Conservation (phyloP, 2,329 filamentous ascomycete species). For the Fusarium fujikuroi region DNA sequence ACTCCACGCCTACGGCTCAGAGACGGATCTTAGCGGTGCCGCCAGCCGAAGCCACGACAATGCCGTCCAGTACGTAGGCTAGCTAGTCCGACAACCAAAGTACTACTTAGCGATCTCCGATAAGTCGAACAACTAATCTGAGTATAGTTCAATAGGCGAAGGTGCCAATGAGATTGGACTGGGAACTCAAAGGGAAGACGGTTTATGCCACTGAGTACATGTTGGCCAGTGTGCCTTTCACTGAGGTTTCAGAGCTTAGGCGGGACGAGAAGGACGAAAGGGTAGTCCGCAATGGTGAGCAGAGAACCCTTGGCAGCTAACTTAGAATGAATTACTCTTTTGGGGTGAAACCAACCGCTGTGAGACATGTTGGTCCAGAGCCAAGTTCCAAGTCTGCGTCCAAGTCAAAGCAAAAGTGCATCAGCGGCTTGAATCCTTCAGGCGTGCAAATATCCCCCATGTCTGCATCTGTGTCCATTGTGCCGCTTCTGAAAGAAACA, state of each 20-base stretch:
- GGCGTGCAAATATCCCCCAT: background rate
- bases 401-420: conserved; percentile 5
- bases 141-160: background rate
- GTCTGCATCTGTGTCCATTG: background rate
- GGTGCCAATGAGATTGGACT: conserved; percentile 1
- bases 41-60: conserved; percentile 11
- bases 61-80: background rate
- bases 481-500: background rate
- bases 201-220: background rate
- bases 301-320: conserved; percentile 1
- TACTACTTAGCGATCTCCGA: background rate
- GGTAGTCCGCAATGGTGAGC: background rate
- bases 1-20: background rate
- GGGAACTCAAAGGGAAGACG: background rate
- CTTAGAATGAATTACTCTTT: background rate
- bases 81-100: background rate
- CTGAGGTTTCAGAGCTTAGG: background rate
- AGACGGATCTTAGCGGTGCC: conserved; percentile 26
- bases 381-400: background rate
- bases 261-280: background rate
- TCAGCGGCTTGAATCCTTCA: conserved; percentile 25
- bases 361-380: background rate
- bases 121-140: conserved; percentile 3
- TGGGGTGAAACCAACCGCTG: conserved; percentile 20
- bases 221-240: background rate